These are phyloP conservation scores for Wallacemonas rigidus DNA, from an alignment of 208 protist species.

Conservation along the genomic window DNA sequence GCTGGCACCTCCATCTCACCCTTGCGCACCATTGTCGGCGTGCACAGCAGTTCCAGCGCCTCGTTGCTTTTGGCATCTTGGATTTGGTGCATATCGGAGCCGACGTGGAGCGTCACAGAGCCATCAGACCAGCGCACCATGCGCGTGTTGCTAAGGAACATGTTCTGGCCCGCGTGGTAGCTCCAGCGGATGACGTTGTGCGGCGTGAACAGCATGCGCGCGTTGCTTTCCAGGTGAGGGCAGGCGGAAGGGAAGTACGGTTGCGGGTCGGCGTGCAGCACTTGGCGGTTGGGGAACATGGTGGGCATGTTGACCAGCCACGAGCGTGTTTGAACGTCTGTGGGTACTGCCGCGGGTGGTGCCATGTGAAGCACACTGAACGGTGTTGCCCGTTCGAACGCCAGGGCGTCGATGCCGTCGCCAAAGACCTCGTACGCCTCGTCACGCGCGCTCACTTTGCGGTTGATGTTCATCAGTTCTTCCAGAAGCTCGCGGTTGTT, in stretches of 20 bases:
- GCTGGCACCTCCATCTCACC: conserved; percentile 50
- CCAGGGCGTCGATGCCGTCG: conserved; percentile 26
- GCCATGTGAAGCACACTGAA: conserved; percentile 52
- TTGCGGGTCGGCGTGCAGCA: conserved; percentile 80
- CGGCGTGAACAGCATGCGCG: conserved; percentile 77
- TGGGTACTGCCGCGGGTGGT: background rate
- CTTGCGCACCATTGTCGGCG: conserved; percentile 40
- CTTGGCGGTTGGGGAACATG: conserved; percentile 80
- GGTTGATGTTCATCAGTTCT: conserved; percentile 27
- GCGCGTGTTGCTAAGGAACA: conserved; percentile 76
- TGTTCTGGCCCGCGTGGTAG: conserved; percentile 35
- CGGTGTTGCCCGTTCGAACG: conserved; percentile 35
- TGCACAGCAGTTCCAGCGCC: conserved; percentile 64
- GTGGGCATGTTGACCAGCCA: conserved; percentile 88
- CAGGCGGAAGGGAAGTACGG: conserved; percentile 59
- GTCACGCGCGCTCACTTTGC: conserved; percentile 20
- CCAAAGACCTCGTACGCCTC: conserved; percentile 69
- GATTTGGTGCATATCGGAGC: conserved; percentile 65
- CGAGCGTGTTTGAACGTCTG: conserved; percentile 11
- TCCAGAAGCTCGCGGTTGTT: conserved; percentile 40
- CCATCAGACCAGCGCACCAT: conserved; percentile 87
- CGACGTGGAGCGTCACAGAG: conserved; percentile 79
- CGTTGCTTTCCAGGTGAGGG: conserved; percentile 61
- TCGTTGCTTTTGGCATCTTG: conserved; percentile 48
- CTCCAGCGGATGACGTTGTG: conserved; percentile 85